Evolutionary conservation across 441 rosid genomes (phyloP), one percentile per base, ranked within the genome.

Genomic region (Eruca vesicaria): DNA sequence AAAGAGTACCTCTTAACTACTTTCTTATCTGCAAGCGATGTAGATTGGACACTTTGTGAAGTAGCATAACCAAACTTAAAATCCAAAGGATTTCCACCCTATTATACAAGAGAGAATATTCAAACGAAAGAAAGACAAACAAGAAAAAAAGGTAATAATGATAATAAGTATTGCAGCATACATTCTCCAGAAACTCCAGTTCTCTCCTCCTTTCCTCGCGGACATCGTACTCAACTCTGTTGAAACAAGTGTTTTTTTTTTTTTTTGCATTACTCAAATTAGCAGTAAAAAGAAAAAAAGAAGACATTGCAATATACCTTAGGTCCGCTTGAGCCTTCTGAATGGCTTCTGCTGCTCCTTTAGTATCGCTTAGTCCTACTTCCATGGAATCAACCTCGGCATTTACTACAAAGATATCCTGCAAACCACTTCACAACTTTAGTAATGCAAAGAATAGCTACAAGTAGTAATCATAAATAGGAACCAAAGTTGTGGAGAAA

Each of bases 61-160:
- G 91, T 81, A 57, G 83, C 86, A 78, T 77, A 84, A 56, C 88
- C 89, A 81, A 87, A 86, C 82, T 89, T 92, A 81, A 92, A 94
- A 79, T 94, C 98, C 85, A 94, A 86, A 20, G 99, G 97, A 83
- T 94, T 90, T 64, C 99, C 99, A 61, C 99, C 98, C 99, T n/a
- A n/a, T n/a, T 94, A 66, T 10, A 80, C 19, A 57, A 57, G 72
- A 45, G 67, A 74, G 59, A 74, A 41, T 29, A 33, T 32, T 45
- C 19, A 64, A 64, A 36, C n/a, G n/a, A 60, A 52, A n/a, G 19
- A 52, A 14, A 52, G 20, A 6, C 63, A 78, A 45, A n/a, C 45
- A 28, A 31, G 12, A 50, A n/a, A 53, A 67, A 53, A 28, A 6
- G 61, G n/a, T n/a, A n/a, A n/a, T n/a, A n/a, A n/a, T n/a, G n/a